Conservation (phyloP, 2,329 filamentous ascomycete species). For the Trichoderma asperellum region DNA sequence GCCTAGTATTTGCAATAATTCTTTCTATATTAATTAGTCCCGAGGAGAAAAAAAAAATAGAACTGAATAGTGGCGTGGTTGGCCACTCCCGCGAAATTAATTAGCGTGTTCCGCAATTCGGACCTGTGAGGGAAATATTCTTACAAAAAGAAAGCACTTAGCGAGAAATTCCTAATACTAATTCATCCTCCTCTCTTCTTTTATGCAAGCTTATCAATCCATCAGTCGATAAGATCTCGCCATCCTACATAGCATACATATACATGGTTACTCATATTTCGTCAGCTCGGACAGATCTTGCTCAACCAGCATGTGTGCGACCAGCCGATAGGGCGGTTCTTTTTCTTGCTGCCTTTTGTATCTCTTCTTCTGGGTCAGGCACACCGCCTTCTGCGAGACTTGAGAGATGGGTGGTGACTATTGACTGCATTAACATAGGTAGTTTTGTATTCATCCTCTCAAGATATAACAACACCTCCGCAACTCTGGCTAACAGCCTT, state of each 20-base stretch:
- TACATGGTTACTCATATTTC: neutral
- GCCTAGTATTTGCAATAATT: neutral
- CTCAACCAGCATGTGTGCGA: neutral
- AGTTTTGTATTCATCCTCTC: too few species aligned
- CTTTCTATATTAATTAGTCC: neutral
- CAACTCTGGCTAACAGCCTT: neutral
- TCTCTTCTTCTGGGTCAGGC: neutral
- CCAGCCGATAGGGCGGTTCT: neutral
- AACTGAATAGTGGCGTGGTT: constrained; percentile 10
- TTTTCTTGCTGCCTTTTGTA: neutral
- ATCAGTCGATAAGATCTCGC: neutral
- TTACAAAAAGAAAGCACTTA: neutral
- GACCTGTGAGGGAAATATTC: neutral
- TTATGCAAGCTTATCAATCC: neutral
- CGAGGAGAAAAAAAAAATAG: neutral
- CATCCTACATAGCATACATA: neutral
- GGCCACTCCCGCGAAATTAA: neutral
- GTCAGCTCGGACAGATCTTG: neutral
- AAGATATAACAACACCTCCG: too few species aligned
- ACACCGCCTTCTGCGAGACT: neutral
- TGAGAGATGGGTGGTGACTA: neutral
- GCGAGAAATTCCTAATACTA: neutral
- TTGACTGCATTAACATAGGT: too few species aligned
- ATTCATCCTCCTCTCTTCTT: neutral
- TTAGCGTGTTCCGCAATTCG: constrained; percentile 22